Percentiles rank a stretch among this genome's conserved stretches.
Conservation (phyloP, 345 rosid genomes). For the Sapria himalayana region DNA sequence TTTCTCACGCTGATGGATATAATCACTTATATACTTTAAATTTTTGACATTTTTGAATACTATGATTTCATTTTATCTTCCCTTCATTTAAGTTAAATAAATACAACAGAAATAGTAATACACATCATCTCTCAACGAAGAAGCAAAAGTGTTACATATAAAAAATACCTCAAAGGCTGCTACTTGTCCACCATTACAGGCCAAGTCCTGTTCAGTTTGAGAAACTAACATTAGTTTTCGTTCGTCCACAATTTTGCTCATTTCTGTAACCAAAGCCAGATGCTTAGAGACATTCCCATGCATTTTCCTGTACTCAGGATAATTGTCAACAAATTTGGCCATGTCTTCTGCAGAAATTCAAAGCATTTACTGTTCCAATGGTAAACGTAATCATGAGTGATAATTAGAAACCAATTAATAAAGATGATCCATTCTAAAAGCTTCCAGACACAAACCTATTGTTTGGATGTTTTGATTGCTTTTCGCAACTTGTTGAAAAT, state of each 20-base stretch:
- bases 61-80: too few relatives aligned
- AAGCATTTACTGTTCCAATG: conserved; percentile 7
- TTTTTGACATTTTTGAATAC: too few relatives aligned
- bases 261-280: conserved; percentile 87
- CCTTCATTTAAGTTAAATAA: too few relatives aligned
- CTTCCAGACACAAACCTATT: conserved; percentile 35
- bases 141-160: too few relatives aligned
- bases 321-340: conserved; percentile 95
- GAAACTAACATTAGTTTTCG: conserved; percentile 86
- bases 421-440: not conserved
- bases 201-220: conserved; percentile 88
- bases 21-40: too few relatives aligned
- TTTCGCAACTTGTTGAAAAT: conserved; percentile 89
- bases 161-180: conserved; percentile 84
- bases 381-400: not conserved
- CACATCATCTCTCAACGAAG: too few relatives aligned
- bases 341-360: conserved; percentile 62
- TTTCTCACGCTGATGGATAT: too few relatives aligned
- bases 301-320: conserved; percentile 91
- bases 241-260: conserved; percentile 89
- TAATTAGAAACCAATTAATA: not conserved
- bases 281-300: conserved; percentile 97
- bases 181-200: conserved; percentile 94
- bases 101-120: too few relatives aligned
- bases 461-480: conserved; percentile 94